These are phyloP conservation scores for Cladophialophora psammophila DNA, from an alignment of 2,329 filamentous ascomycete species.

Conservation along the genomic window DNA sequence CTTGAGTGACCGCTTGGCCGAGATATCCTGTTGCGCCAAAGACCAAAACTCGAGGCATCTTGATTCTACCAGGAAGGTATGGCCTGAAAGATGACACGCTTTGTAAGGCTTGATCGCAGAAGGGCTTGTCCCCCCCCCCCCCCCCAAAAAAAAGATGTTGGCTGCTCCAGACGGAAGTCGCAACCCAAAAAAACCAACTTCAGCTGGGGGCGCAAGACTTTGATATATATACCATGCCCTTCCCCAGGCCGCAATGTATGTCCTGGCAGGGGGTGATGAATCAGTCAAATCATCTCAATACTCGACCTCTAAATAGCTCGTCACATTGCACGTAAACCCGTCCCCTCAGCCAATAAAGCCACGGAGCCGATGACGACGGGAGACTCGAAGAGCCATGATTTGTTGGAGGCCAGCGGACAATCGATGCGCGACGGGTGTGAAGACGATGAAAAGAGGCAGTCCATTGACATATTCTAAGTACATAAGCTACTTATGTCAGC, in stretches of 20 bases:
- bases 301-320: not conserved
- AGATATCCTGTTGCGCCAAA: constrained; percentile 8
- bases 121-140: no score
- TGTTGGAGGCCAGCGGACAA: no score
- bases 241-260: no score
- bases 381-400: not conserved
- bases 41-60: constrained; percentile 1
- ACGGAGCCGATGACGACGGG: not conserved
- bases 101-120: no score
- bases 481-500: not conserved
- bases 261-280: not conserved
- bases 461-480: not conserved
- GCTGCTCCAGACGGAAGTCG: no score
- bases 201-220: no score
- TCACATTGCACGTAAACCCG: not conserved
- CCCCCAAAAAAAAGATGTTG: no score
- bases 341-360: not conserved
- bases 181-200: no score
- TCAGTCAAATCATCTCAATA: not conserved
- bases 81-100: no score
- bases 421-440: not conserved
- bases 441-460: not conserved
- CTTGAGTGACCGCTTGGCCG: not conserved
- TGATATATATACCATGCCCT: no score
- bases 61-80: no score